Conservation (phyloP, 2,329 filamentous ascomycete genomes). For the Magnaporthiopsis incrustans region DNA sequence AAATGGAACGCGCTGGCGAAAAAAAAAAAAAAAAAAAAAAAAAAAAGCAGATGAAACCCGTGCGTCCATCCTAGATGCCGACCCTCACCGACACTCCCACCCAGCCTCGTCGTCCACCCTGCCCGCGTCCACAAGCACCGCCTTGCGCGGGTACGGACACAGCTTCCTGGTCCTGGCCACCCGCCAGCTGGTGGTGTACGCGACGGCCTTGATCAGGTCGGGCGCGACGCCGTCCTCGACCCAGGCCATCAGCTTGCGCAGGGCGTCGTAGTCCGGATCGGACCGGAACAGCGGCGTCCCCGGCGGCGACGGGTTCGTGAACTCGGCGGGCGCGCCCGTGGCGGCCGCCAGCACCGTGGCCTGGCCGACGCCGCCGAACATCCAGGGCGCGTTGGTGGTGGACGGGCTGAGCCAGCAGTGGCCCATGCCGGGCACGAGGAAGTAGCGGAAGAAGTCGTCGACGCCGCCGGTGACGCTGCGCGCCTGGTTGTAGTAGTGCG, state of each 20-base stretch:
- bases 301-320: conserved; percentile 11
- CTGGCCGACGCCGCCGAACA: conserved; percentile 23
- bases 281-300: conserved; percentile 24
- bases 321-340: conserved; percentile 15
- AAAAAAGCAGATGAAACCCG: neutral
- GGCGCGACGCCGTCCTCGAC: conserved; percentile 24
- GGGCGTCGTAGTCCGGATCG: conserved; percentile 26
- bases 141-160: conserved; percentile 26
- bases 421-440: conserved; percentile 40
- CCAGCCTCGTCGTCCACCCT: neutral
- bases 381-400: conserved; percentile 25
- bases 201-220: conserved; percentile 11
- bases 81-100: neutral
- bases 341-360: conserved; percentile 8
- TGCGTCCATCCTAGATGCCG: neutral
- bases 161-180: conserved; percentile 15
- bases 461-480: conserved; percentile 26
- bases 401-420: conserved; percentile 32
- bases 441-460: conserved; percentile 37
- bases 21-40: neutral
- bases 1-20: neutral
- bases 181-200: neutral
- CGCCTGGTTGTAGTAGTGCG: conserved; percentile 25
- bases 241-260: conserved; percentile 28
- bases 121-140: conserved; percentile 12